Evolutionary conservation across 768 basidiomycete genomes (phyloP).

Genomic region (Piloderma croceum): DNA sequence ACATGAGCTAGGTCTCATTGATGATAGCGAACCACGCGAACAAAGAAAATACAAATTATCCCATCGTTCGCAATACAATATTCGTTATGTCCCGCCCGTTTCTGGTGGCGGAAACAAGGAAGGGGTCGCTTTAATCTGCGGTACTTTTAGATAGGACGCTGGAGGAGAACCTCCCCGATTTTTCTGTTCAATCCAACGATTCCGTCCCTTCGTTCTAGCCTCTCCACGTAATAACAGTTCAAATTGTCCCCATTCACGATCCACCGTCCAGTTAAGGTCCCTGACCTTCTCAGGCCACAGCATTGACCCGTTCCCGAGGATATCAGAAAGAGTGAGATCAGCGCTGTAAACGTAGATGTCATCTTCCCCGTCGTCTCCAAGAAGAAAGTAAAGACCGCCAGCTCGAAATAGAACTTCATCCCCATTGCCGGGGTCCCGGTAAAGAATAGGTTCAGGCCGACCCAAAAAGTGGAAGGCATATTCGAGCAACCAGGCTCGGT

Average conservation of each 20-base stretch:
- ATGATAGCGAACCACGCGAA: too few species aligned
- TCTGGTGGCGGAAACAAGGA: too few species aligned
- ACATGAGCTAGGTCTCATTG: too few species aligned
- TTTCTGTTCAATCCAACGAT: background rate
- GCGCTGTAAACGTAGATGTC: background rate
- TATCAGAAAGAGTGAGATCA: background rate
- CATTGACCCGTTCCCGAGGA: background rate
- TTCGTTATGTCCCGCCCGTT: too few species aligned
- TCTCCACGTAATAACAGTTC: too few species aligned
- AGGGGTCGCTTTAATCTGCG: too few species aligned
- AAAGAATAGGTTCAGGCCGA: background rate
- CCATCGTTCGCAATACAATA: too few species aligned
- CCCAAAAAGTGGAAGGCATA: constrained; percentile 10
- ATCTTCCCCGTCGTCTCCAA: background rate
- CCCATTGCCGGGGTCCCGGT: background rate
- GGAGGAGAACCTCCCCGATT: background rate
- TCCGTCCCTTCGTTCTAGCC: background rate
- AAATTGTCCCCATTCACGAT: background rate
- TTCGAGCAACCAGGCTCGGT: constrained; percentile 6
- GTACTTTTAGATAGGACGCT: too few species aligned
- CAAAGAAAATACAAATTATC: too few species aligned
- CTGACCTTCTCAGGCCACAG: background rate
- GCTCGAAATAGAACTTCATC: background rate
- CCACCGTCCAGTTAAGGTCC: background rate
- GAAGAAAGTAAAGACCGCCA: background rate